Percentiles rank a stretch among this genome's conserved stretches.
These are phyloP conservation scores for Exophiala alcalophila DNA, from an alignment of 2,329 filamentous ascomycete species.

Conservation along the genomic window DNA sequence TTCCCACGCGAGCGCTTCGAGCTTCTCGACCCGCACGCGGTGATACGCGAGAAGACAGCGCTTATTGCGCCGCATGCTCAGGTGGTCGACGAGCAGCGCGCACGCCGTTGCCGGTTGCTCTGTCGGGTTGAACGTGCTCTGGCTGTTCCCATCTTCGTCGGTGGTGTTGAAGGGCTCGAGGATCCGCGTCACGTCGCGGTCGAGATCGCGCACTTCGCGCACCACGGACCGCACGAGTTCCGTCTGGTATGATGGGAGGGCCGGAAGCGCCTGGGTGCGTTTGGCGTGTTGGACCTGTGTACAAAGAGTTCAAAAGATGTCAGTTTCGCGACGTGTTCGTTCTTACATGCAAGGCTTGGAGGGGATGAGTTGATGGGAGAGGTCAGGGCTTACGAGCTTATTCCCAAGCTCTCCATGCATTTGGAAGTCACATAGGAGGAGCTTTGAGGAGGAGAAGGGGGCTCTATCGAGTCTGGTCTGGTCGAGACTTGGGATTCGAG, in stretches of 20 bases:
- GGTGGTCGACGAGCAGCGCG: conserved; percentile 84
- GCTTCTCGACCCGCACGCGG: conserved; percentile 79
- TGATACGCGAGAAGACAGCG: conserved; percentile 94
- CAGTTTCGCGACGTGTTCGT: too few species aligned
- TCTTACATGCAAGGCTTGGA: too few species aligned
- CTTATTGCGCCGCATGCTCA: conserved; percentile 95
- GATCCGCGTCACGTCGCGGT: conserved; percentile 76
- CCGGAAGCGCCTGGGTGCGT: conserved; percentile 78
- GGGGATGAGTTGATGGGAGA: not conserved
- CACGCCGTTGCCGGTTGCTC: conserved; percentile 81
- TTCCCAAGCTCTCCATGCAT: conserved; percentile 90
- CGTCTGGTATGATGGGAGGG: conserved; percentile 87
- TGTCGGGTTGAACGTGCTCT: conserved; percentile 79
- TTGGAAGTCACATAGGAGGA: conserved; percentile 19
- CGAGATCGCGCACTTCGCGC: conserved; percentile 87
- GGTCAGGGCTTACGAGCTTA: conserved; percentile 65
- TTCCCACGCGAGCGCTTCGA: conserved; percentile 91
- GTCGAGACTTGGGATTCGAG: too few species aligned
- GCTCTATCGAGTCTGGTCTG: too few species aligned
- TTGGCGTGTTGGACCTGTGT: conserved; percentile 88
- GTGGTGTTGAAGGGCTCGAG: conserved; percentile 65
- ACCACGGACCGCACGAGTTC: conserved; percentile 85
- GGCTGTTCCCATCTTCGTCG: conserved; percentile 31
- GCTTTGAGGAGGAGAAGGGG: too few species aligned
- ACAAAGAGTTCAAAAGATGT: not conserved